These are phyloP conservation scores for Biancaea sappan DNA, from an alignment of 306 rosid genomes.

Conservation along the genomic window DNA sequence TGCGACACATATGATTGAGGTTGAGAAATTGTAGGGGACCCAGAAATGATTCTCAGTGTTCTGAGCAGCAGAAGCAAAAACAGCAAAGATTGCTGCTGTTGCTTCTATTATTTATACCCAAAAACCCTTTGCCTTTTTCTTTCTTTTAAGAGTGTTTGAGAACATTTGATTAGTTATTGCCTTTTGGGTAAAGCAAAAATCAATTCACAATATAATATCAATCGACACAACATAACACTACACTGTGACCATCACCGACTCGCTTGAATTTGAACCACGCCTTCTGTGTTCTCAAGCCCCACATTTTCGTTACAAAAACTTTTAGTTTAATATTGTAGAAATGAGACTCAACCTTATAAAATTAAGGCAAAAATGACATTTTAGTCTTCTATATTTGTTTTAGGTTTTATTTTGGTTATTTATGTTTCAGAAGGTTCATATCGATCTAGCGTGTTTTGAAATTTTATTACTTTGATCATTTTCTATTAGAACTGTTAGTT, in stretches of 20 bases:
- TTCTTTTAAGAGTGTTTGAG: no score
- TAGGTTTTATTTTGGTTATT: no score
- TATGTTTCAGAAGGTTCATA: no score
- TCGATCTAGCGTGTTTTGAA: no score
- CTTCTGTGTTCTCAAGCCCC: conserved; percentile 20
- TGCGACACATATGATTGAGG: no score
- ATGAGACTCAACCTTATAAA: no score
- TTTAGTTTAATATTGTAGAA: no score
- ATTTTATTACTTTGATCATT: no score
- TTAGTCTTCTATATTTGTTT: no score
- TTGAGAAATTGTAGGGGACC: conserved; percentile 60
- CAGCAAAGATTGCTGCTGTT: conserved; percentile 52
- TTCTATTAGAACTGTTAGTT: no score
- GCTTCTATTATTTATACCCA: conserved; percentile 40
- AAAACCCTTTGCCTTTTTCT: conserved; percentile 25
- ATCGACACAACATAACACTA: background rate
- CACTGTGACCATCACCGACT: conserved; percentile 37
- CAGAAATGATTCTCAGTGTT: conserved; percentile 53
- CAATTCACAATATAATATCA: conserved; percentile 14
- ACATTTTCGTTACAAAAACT: no score
- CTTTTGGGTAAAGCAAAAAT: conserved; percentile 48
- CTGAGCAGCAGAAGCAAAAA: conserved; percentile 52
- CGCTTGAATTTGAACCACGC: conserved; percentile 41
- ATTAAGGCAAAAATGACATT: no score
- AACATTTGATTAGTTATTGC: conserved; percentile 19